These are phyloP conservation scores for Kodamaea kaohsiungensis DNA, from an alignment of 805 yeast species.

Conservation along the genomic window DNA sequence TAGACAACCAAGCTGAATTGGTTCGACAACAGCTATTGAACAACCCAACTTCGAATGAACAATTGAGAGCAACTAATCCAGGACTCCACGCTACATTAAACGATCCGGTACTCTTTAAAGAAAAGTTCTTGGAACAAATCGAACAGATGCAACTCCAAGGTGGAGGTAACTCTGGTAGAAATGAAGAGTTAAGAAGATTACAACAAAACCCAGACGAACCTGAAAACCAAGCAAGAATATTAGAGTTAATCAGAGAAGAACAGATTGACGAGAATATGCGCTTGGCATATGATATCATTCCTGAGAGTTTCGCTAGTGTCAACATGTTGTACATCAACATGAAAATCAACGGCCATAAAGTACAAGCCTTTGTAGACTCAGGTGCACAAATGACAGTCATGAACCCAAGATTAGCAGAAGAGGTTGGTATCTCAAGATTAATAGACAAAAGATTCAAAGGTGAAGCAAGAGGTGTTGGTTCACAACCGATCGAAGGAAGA, in stretches of 20 bases:
- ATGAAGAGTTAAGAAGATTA: constrained; percentile 49
- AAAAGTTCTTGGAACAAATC: constrained; percentile 33
- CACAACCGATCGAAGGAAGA: constrained; percentile 72
- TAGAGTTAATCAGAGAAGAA: constrained; percentile 67
- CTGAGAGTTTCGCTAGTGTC: constrained; percentile 84
- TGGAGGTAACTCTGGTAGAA: not conserved
- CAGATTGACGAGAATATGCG: constrained; percentile 79
- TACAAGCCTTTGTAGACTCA: constrained; percentile 93
- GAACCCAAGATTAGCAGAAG: constrained; percentile 73
- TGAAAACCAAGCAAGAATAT: constrained; percentile 61
- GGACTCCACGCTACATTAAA: constrained; percentile 46
- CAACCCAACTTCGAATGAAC: constrained; percentile 41
- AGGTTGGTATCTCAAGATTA: constrained; percentile 65
- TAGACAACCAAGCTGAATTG: constrained; percentile 43
- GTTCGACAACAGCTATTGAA: constrained; percentile 49
- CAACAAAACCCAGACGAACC: constrained; percentile 71
- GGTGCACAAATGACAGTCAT: constrained; percentile 93
- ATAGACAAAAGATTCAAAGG: constrained; percentile 82
- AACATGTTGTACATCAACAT: constrained; percentile 81
- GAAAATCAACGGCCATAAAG: constrained; percentile 74
- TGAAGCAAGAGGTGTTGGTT: constrained; percentile 89
- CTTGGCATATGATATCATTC: constrained; percentile 81
- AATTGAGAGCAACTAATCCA: constrained; percentile 44
- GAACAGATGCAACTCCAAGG: constrained; percentile 16
- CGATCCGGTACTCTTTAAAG: constrained; percentile 50